Conservation (phyloP, 306 rosid genomes). For the Fagus sylvatica region DNA sequence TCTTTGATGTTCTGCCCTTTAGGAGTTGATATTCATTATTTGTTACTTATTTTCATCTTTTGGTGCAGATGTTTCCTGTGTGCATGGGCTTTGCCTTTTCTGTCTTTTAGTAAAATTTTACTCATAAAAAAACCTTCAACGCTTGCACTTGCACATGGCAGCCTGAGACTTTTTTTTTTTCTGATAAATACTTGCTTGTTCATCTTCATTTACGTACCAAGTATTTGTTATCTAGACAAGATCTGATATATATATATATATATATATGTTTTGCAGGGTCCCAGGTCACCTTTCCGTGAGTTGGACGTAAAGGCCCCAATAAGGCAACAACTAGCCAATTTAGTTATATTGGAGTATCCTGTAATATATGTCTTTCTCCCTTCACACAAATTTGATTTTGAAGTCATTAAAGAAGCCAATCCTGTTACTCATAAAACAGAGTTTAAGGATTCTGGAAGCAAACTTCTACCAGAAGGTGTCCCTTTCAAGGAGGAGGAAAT, state of each 20-base stretch:
- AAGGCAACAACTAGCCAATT: conserved; percentile 61
- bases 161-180: not conserved
- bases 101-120: not conserved
- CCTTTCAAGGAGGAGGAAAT: conserved; percentile 76
- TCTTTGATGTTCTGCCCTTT: too few relatives aligned
- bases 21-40: too few relatives aligned
- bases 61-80: too few relatives aligned
- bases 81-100: too few relatives aligned
- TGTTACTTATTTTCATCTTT: too few relatives aligned
- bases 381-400: conserved; percentile 58
- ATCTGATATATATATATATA: not conserved
- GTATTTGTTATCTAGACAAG: not conserved
- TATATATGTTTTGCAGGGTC: conserved; percentile 48
- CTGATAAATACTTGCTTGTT: not conserved
- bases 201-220: too few relatives aligned
- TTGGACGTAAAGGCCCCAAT: conserved; percentile 67
- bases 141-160: not conserved
- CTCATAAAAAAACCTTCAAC: not conserved
- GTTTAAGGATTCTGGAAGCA: conserved; percentile 30
- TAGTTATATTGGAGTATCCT: conserved; percentile 80
- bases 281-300: conserved; percentile 64
- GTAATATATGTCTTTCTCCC: conserved; percentile 69
- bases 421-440: conserved; percentile 35
- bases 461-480: conserved; percentile 44
- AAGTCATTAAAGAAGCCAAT: conserved; percentile 49